A percentile compares a stretch with the other conserved stretches of the same genome.
Evolutionary conservation across 2,329 filamentous ascomycete species (phyloP).

Genomic region (Lasiodiplodia hormozganensis): DNA sequence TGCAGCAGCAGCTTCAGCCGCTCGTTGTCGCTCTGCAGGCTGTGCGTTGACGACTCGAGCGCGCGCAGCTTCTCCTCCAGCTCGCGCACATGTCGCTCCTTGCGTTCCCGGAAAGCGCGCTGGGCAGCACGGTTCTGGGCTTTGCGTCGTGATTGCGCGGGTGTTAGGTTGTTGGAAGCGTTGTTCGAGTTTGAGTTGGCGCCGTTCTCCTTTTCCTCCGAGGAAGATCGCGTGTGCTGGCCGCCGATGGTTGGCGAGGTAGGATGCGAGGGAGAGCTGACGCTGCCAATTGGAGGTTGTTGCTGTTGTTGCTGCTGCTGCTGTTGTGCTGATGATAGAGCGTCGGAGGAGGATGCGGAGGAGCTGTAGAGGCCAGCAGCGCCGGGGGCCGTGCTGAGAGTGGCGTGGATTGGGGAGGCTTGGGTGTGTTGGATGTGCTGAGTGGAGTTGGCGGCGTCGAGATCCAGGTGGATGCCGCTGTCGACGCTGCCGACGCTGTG

Average conservation of each 20-base stretch:
- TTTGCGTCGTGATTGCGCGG: conserved; percentile 65
- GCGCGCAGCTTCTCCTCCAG: conserved; percentile 83
- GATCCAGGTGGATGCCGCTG: conserved; percentile 50
- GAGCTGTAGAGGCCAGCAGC: conserved; percentile 2
- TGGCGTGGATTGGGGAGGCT: conserved; percentile 28
- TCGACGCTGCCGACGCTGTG: conserved; percentile 49
- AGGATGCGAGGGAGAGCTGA: conserved; percentile 30
- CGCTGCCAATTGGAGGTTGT: neutral
- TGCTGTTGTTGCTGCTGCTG: conserved; percentile 7
- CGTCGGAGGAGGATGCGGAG: conserved; percentile 39
- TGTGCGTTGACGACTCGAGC: conserved; percentile 76
- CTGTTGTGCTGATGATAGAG: conserved; percentile 13
- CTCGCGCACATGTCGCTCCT: conserved; percentile 92
- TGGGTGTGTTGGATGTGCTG: conserved; percentile 11
- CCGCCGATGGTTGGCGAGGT: conserved; percentile 52
- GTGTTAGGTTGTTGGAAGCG: conserved; percentile 43
- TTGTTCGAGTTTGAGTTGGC: neutral
- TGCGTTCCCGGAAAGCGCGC: conserved; percentile 93
- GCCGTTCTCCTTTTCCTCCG: conserved; percentile 37
- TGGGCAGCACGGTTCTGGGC: conserved; percentile 79
- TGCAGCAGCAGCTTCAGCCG: conserved; percentile 83
- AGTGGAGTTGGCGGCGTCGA: conserved; percentile 10
- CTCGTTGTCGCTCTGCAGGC: conserved; percentile 82
- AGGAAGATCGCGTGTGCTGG: conserved; percentile 27
- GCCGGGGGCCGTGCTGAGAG: conserved; percentile 56